Evolutionary conservation across 169 alveolate genomes (phyloP).

Genomic region (Eimeria mitis): DNA sequence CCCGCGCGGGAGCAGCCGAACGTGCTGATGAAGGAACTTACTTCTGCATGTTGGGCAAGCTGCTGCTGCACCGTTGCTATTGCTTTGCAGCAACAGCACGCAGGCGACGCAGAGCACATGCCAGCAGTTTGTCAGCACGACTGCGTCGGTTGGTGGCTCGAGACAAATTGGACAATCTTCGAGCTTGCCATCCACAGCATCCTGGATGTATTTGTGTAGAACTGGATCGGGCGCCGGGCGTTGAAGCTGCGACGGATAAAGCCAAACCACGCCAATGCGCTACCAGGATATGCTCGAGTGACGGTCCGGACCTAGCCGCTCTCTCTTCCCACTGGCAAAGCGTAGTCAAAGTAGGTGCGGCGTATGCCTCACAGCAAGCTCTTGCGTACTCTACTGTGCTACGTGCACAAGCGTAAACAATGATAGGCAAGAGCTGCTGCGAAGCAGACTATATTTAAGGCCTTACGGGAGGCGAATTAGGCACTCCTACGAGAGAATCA

Average conservation of each 20-base stretch:
- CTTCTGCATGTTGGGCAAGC: slow-evolving; percentile 87
- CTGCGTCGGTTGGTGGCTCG: slow-evolving; percentile 86
- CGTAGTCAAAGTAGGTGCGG: not conserved
- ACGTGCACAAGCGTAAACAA: not conserved
- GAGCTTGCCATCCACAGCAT: slow-evolving; percentile 81
- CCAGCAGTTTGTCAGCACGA: slow-evolving; percentile 86
- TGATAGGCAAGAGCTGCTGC: not conserved
- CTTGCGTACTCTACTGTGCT: not conserved
- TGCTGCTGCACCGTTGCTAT: slow-evolving; percentile 52
- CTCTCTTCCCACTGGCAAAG: not conserved
- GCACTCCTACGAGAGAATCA: not conserved
- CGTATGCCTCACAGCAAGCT: not conserved
- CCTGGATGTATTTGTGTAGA: slow-evolving; percentile 46
- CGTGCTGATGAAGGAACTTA: slow-evolving; percentile 79
- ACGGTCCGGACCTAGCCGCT: not conserved
- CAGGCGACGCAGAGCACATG: slow-evolving; percentile 87
- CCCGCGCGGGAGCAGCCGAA: slow-evolving; percentile 82
- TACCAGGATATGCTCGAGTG: not conserved
- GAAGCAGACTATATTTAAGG: not conserved
- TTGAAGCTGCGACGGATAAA: not conserved
- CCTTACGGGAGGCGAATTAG: not conserved
- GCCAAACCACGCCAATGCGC: not conserved
- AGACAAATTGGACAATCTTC: slow-evolving; percentile 87
- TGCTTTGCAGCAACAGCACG: slow-evolving; percentile 69
- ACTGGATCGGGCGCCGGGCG: slow-evolving; percentile 1